Evolutionary conservation across 805 yeast genomes (phyloP), one percentile per base, ranked within the genome.

Genomic region (Saccharomyces jurei): DNA sequence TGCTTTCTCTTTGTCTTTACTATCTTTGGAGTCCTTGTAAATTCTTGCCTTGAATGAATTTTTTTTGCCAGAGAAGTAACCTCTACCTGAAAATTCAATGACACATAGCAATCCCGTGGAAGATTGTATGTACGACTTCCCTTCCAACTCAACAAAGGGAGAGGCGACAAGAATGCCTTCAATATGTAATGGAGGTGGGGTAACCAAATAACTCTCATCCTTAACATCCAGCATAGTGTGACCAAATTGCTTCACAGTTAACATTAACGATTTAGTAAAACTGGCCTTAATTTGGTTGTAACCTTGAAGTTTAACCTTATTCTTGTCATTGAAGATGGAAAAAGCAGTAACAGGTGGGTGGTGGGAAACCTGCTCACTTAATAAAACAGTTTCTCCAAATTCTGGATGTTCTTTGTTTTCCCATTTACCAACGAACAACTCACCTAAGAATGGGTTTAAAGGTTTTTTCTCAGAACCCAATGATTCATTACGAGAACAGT

Each of bases 281-380:
- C 87, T 81, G 27, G 97, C 91, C 70, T 81, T 86, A 66, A 91
- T 81, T 41, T 91, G 91, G 66, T 88, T 90, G 74, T 88, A 91
- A 51, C 98, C 98, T 70, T 91, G 87, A 58, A 89, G 75, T 46
- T 76, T 71, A 26, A 86, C 84, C 41, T 84, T 79, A 68, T 84
- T 78, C 64, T 81, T 80, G 57, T 83, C 86, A 68, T 89, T 89
- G 65, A 80, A 74, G 55, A 92, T 80, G 46, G 90, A 81, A 68
- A 90, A 92, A 5, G 92, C 97, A 13, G 97, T 90, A 31, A 87
- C 83, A n/a, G 98, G 97, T 25, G 98, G 98, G 70, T 92, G 98
- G 73, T 92, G 98, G 57, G 90, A 83, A 13, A 92, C 97, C 73
- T 92, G 98, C 72, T 92, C 98, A 58, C 91, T 82, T 52, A 89